A percentile compares a stretch with the other conserved stretches of the same genome.
Conservation (phyloP, 192 early-diverging fungal genomes). For the Obelidium mucronatum region DNA sequence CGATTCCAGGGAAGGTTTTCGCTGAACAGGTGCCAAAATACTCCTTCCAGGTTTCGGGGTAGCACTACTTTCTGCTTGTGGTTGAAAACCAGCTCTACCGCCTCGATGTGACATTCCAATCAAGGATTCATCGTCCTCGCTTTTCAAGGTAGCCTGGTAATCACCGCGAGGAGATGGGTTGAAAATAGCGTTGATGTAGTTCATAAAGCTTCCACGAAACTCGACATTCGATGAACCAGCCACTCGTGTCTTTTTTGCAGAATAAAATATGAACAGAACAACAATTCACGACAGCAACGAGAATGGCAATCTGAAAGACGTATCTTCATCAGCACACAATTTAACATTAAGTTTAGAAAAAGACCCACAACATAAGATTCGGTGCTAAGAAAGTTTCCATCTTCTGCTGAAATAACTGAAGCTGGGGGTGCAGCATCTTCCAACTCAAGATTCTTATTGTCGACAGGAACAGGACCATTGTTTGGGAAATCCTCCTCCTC, state of each 20-base stretch:
- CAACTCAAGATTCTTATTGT: neutral
- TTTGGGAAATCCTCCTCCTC: neutral
- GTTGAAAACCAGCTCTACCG: neutral
- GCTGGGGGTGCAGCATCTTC: too few species aligned
- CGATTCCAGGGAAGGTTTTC: neutral
- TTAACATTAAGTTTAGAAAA: neutral
- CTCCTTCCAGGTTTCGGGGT: neutral
- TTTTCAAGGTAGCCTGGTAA: neutral
- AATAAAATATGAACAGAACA: neutral
- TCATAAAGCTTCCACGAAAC: neutral
- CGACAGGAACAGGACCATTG: neutral
- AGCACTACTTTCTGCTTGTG: neutral
- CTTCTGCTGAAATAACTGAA: too few species aligned
- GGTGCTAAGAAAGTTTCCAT: neutral
- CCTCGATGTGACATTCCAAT: neutral
- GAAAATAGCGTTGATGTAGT: neutral
- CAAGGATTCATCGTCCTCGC: conserved; percentile 8
- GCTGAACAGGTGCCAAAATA: neutral
- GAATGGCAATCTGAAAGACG: conserved; percentile 3
- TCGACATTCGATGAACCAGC: neutral
- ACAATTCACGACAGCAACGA: neutral
- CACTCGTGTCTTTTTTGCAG: neutral
- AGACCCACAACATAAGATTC: neutral
- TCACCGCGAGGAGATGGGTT: neutral
- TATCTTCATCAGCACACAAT: too few species aligned